Base-by-base conservation (phyloP, 2,329 filamentous ascomycete species). In the Pseudogymnoascus sp. region DNA sequence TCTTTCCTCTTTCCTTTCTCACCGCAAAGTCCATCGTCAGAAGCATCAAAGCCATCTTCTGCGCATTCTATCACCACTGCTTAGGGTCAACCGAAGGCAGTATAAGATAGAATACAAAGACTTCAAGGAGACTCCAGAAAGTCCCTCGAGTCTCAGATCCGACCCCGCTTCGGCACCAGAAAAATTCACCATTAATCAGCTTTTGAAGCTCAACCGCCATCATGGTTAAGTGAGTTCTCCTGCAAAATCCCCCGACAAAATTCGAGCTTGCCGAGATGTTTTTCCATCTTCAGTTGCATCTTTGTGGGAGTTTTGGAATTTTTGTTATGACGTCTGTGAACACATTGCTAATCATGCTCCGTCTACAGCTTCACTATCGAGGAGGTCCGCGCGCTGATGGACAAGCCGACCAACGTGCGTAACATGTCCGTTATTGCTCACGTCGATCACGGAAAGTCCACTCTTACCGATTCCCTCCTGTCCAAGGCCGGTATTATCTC, bases 361-460 rank as follows among this genome's bases (percentile, higher is more conserved):
- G 68, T 69, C 68, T 72, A 78, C 77, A 97, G 93, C 88, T 97
- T 97, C 88, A 97, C 95, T 77, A 88, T 97, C 82, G 93, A 97
- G 79, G 93, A 91, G 86, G 90, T 92, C 79, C 87, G 88, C 79
- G 72, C 67, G 74, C 80, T 90, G 77, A 90, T 90, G 89, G 88
- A 91, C 86, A 87, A 88, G 81, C 87, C 89, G 73, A 83, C 78
- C 77, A 88, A 88, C 79, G 85, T 88, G 78, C 83, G 85, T 81
- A 97, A 97, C 88, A 97, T 97, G 93, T 97, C 92, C 83, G 95
- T 99, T 80, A 97, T 97, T 91, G 95, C 95, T 80, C 95, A 99
- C 85, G 93, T 99, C 88, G 95, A 99, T 82, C 95, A 99, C 87
- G 95, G 95, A 85, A 99, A 99, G 83, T 99, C 95, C 74, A 99